Percentiles rank a stretch among this genome's conserved stretches.
Conservation (phyloP, 805 yeast genomes). For the Sugiyamaella chiloensis region DNA sequence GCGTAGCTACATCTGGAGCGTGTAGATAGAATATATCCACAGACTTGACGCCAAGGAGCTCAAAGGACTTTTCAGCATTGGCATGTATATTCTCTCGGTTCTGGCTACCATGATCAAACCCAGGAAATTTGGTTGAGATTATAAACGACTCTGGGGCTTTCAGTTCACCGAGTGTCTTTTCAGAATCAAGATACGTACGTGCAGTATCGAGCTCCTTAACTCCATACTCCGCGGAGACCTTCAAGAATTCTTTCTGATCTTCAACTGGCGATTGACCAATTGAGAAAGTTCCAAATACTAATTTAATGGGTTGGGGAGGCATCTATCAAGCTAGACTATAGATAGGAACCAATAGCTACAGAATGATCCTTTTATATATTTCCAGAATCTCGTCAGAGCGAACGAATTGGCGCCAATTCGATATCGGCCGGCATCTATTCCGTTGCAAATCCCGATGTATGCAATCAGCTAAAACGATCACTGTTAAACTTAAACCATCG, state of each 20-base stretch:
- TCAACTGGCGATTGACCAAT: not conserved
- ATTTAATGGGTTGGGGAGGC: not conserved
- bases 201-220: slow-evolving; percentile 31
- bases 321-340: no score
- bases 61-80: slow-evolving; percentile 20
- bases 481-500: no score
- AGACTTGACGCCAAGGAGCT: slow-evolving; percentile 17
- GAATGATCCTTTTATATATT: not conserved
- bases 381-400: no score
- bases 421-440: no score
- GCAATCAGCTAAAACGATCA: no score
- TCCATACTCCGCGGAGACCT: slow-evolving; percentile 21
- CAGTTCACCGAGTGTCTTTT: slow-evolving; percentile 22
- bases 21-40: slow-evolving; percentile 29
- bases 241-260: slow-evolving; percentile 5
- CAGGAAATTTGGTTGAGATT: slow-evolving; percentile 25
- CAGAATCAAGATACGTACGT: slow-evolving; percentile 25
- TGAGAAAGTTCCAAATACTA: not conserved
- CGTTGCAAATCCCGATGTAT: no score
- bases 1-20: slow-evolving; percentile 29
- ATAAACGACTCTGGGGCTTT: slow-evolving; percentile 20
- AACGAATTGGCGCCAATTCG: no score
- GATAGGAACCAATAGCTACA: no score
- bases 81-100: slow-evolving; percentile 18
- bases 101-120: slow-evolving; percentile 19